Conservation (phyloP, 257 asterid genomes). For the Jacaranda mimosifolia region DNA sequence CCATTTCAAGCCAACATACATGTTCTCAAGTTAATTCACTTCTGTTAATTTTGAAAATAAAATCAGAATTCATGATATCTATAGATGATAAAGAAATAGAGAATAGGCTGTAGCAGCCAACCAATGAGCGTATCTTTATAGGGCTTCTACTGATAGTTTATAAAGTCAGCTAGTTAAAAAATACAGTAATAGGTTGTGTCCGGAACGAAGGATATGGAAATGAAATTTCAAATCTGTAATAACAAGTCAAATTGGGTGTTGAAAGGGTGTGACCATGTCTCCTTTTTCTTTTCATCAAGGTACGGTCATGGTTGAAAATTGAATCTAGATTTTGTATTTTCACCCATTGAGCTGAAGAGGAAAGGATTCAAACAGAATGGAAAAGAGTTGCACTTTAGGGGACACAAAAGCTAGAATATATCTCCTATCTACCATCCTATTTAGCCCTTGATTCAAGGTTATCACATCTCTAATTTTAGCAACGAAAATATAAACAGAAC, state of each 20-base stretch:
- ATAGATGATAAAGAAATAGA: neutral
- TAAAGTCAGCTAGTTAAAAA: neutral
- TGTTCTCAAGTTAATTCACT: neutral
- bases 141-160: constrained; percentile 4
- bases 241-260: too few species aligned
- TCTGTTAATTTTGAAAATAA: neutral
- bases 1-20: too few species aligned
- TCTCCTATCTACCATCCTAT: neutral
- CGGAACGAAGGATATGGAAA: too few species aligned
- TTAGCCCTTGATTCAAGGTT: neutral
- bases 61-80: neutral
- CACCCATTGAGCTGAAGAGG: neutral
- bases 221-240: too few species aligned
- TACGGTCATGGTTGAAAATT: neutral
- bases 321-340: neutral
- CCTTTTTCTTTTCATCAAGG: neutral
- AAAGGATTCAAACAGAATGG: neutral
- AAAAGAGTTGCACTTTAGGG: neutral
- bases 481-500: neutral
- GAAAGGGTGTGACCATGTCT: neutral
- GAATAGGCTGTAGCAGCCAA: neutral
- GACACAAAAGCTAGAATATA: neutral
- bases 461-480: neutral
- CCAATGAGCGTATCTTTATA: neutral
- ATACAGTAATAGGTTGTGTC: neutral